Conservation (phyloP, 1,284 basidiomycete genomes). For the Cystobasidium slooffiae region DNA sequence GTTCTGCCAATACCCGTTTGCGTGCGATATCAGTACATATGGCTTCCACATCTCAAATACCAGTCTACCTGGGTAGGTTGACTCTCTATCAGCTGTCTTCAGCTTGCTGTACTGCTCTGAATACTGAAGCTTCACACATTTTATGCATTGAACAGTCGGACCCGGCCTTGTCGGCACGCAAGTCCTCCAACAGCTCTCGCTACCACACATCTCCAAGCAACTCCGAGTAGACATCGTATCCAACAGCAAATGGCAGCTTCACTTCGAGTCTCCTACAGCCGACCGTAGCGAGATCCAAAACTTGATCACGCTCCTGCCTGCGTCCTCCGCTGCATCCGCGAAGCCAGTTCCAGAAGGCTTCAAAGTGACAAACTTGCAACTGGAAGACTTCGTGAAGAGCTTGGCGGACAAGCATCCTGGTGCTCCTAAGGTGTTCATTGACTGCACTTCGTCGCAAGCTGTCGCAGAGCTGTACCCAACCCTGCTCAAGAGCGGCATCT, state of each 20-base stretch:
- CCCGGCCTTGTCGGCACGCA: slow-evolving; percentile 86
- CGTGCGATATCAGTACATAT: slow-evolving; percentile 28
- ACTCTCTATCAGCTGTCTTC: not conserved
- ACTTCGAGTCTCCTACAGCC: slow-evolving; percentile 61
- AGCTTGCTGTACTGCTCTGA: not conserved
- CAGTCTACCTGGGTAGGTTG: slow-evolving; percentile 37
- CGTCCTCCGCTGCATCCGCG: slow-evolving; percentile 53
- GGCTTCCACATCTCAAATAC: slow-evolving; percentile 31
- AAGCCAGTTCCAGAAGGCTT: slow-evolving; percentile 58
- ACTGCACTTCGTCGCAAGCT: slow-evolving; percentile 87
- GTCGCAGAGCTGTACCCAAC: slow-evolving; percentile 83
- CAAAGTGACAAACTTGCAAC: slow-evolving; percentile 59
- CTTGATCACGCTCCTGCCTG: slow-evolving; percentile 47
- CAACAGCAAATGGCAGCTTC: slow-evolving; percentile 72
- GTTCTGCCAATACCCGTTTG: slow-evolving; percentile 26
- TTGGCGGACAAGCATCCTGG: slow-evolving; percentile 60
- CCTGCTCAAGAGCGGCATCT: slow-evolving; percentile 77
- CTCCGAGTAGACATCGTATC: slow-evolving; percentile 60
- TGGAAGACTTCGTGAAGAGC: slow-evolving; percentile 43
- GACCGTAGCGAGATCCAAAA: slow-evolving; percentile 46
- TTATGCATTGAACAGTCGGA: slow-evolving; percentile 62
- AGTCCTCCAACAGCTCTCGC: slow-evolving; percentile 71
- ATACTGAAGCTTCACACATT: not conserved
- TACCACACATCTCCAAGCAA: slow-evolving; percentile 65
- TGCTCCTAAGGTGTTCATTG: slow-evolving; percentile 72